Base-by-base conservation (phyloP, 2,329 filamentous ascomycete species). In the Phialophora macrospora region DNA sequence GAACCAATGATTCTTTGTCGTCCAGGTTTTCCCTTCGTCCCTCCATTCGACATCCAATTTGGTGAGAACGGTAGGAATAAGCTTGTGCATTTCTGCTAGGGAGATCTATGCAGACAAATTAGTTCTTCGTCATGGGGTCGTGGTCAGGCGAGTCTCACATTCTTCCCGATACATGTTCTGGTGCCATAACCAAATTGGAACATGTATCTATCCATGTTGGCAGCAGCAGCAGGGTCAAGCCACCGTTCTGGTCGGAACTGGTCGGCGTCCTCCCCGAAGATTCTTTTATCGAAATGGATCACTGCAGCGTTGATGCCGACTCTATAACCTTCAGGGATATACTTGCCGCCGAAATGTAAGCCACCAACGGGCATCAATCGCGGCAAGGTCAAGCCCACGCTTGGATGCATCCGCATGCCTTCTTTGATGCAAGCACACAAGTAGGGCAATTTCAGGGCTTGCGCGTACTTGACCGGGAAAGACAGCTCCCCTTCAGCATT, bases 301-400 rank as follows among this genome's bases (percentile, higher is more conserved):
- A 41, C 34, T 17, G 34, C 34, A 17, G 34, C 34, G 34, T 41
- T 41, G 34, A 41, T 41, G 14, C 34, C 34, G 7, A 41, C 34
- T 17, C 34, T 41, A 4, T 41, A 41, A 41, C 34, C 34, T 41
- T 41, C 34, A 41, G 34, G 34, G 5, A 41, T 17, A 41, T 41
- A 41, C 14, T 41, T 41, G 34, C 34, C 34, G 14, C 14, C 14
- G 14, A 41, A 41, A 1, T 41, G 34, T 41, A 41, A 41, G 14
- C 34, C 34, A 1, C 34, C 34, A 5, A 14, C 4, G 3, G 34
- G 34, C 34, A 41, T 41, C 34, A 41, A 41, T 14, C 73, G 69
- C 4, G 69, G 69, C 56, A 75, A 67, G 34, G 69, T 69, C 20
- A 74, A 52, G 4, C 60, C 72, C 17, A 72, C 68, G 24, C 68